Evolutionary conservation across 1,139 yeast species (phyloP).

Genomic region (Pichia sp.): DNA sequence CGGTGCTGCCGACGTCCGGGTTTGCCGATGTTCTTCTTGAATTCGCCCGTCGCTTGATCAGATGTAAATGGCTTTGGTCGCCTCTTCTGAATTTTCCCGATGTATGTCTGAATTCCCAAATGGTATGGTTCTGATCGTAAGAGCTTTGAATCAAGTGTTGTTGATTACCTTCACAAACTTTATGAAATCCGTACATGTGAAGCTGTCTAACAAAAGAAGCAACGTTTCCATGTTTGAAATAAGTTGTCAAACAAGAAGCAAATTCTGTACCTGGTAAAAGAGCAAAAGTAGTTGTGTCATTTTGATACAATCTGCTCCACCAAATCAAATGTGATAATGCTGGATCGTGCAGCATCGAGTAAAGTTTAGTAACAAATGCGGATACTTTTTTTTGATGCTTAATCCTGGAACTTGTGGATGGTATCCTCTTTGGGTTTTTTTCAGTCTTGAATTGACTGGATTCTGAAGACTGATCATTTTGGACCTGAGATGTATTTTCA

Average conservation of each 20-base stretch:
- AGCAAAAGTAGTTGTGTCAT: constrained; percentile 53
- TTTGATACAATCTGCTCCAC: constrained; percentile 68
- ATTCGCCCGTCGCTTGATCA: constrained; percentile 62
- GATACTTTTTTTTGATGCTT: constrained; percentile 41
- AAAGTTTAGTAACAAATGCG: constrained; percentile 63
- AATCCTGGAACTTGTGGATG: not conserved
- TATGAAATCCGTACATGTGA: constrained; percentile 78
- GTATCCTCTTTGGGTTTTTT: constrained; percentile 7
- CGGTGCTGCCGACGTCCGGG: not conserved
- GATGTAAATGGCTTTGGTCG: constrained; percentile 52
- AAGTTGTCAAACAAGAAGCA: constrained; percentile 56
- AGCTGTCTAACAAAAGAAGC: constrained; percentile 76
- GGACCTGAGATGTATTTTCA: not conserved
- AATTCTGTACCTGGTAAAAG: constrained; percentile 65
- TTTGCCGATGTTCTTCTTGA: constrained; percentile 38
- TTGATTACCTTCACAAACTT: constrained; percentile 45
- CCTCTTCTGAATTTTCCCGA: constrained; percentile 64
- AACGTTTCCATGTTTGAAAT: constrained; percentile 74
- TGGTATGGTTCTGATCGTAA: constrained; percentile 25
- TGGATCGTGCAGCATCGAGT: constrained; percentile 56
- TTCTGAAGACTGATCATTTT: not conserved
- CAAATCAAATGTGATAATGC: constrained; percentile 55
- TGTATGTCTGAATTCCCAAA: constrained; percentile 73
- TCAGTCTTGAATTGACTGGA: not conserved
- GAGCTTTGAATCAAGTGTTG: constrained; percentile 20